Evolutionary conservation across 805 yeast genomes (phyloP).

Genomic region (Ogataea ramenticola): DNA sequence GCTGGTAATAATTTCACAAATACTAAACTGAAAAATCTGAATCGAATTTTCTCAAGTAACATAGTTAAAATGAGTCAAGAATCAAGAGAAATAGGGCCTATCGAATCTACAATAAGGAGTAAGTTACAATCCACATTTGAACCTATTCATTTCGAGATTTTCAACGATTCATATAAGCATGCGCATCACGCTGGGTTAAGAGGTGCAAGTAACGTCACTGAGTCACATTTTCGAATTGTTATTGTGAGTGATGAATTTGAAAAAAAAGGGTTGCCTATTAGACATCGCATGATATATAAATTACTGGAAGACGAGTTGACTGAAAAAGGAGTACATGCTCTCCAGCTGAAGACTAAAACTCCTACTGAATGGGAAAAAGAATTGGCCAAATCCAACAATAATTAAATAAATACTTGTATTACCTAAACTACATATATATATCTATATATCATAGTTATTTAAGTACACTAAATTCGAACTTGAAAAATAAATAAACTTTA

Average conservation of each 20-base stretch:
- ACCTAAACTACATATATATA: not conserved
- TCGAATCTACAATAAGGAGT: constrained; percentile 39
- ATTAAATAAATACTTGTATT: not conserved
- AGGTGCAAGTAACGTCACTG: constrained; percentile 62
- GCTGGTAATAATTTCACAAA: no score
- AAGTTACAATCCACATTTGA: constrained; percentile 35
- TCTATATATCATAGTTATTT: no score
- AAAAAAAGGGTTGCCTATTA: constrained; percentile 57
- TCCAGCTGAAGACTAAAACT: constrained; percentile 80
- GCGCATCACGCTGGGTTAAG: constrained; percentile 79
- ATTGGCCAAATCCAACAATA: not conserved
- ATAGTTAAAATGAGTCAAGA: not conserved
- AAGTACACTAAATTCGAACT: no score
- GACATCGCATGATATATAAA: constrained; percentile 73
- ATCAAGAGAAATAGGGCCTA: constrained; percentile 24
- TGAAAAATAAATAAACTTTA: no score
- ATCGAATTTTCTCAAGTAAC: no score
- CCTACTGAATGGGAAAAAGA: constrained; percentile 39
- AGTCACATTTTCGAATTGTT: constrained; percentile 76
- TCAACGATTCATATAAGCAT: constrained; percentile 84
- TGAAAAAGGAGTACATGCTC: constrained; percentile 73
- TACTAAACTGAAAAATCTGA: no score
- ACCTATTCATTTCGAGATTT: constrained; percentile 44
- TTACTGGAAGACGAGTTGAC: constrained; percentile 67
- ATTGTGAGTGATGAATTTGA: constrained; percentile 63